A percentile compares a stretch with the other conserved stretches of the same genome.
Evolutionary conservation across 257 asterid species (phyloP).

Genomic region (Solanum piurae): DNA sequence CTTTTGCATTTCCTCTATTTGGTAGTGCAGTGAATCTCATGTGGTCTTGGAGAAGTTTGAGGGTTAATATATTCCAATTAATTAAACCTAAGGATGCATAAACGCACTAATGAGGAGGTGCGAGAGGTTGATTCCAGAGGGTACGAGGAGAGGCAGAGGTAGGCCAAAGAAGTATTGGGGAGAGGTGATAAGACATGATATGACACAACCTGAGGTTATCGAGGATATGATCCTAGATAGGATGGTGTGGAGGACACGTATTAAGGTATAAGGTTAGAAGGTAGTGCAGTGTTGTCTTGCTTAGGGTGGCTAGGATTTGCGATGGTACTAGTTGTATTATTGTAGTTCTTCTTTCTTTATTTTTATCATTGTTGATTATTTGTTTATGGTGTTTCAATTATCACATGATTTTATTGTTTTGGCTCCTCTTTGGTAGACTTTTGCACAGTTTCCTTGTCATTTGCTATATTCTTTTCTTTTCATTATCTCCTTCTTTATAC

Average conservation of each 20-base stretch:
- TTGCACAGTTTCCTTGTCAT: not conserved
- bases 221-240: not conserved
- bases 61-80: not conserved
- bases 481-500: not conserved
- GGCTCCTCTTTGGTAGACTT: not conserved
- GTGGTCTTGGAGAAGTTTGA: not conserved
- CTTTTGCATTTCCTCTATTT: not conserved
- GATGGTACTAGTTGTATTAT: not conserved
- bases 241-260: not conserved
- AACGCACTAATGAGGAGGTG: not conserved
- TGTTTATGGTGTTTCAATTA: not conserved
- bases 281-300: not conserved
- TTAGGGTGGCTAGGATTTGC: not conserved
- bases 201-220: not conserved
- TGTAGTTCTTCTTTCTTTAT: not conserved
- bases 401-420: not conserved
- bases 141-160: not conserved
- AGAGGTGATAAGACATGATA: not conserved
- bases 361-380: not conserved
- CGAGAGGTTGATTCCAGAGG: not conserved
- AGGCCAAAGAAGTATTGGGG: not conserved
- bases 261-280: not conserved
- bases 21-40: not conserved
- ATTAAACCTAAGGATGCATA: not conserved
- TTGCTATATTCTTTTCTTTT: not conserved